Conservation (phyloP, 768 basidiomycete species). For the Termitomyces sp. region DNA sequence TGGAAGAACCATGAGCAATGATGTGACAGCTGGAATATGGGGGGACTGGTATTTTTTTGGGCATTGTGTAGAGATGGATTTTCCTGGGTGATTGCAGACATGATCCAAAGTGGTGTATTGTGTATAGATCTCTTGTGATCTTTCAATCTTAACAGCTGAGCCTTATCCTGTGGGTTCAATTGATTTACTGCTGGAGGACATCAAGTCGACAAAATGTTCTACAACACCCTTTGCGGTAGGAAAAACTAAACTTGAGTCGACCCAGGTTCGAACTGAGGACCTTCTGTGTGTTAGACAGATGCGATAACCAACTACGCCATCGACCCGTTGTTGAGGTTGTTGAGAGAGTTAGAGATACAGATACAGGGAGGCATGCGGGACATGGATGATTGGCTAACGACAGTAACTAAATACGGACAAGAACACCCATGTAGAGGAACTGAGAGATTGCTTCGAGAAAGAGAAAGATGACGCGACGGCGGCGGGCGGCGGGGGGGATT, state of each 20-base stretch:
- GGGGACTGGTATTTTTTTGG: not conserved
- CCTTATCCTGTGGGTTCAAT: too few species aligned
- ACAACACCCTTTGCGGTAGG: too few species aligned
- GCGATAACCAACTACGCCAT: slow-evolving; percentile 83
- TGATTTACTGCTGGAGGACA: too few species aligned
- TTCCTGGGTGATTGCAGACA: not conserved
- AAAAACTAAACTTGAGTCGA: slow-evolving; percentile 11
- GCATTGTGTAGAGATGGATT: not conserved
- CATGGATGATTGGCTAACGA: not conserved
- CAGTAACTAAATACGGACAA: slow-evolving; percentile 46
- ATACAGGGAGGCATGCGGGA: too few species aligned
- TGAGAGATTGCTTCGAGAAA: slow-evolving; percentile 83
- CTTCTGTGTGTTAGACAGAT: slow-evolving; percentile 62
- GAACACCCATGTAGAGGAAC: slow-evolving; percentile 78
- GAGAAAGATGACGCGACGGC: slow-evolving; percentile 81
- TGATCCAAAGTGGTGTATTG: not conserved
- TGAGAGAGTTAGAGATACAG: too few species aligned
- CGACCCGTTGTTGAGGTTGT: slow-evolving; percentile 19
- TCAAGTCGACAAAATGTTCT: too few species aligned
- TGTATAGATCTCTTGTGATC: not conserved
- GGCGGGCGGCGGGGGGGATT: slow-evolving; percentile 72
- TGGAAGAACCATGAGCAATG: too few species aligned
- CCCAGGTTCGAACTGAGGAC: slow-evolving; percentile 18
- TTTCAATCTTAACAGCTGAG: too few species aligned
- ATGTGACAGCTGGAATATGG: too few species aligned